Conservation (phyloP, 2,329 filamentous ascomycete genomes). For the Cordyceps tenuipes region DNA sequence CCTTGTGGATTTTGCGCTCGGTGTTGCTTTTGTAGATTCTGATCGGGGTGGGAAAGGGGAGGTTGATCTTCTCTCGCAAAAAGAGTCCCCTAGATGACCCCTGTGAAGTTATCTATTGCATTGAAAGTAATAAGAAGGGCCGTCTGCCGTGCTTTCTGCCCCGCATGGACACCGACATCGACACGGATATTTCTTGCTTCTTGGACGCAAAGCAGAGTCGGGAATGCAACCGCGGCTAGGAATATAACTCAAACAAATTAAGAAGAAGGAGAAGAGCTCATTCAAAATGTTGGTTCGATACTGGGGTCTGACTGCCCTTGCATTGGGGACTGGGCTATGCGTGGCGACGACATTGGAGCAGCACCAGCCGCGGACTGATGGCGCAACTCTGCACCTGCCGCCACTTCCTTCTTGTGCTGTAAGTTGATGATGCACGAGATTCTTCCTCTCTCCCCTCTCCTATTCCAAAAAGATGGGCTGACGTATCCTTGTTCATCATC, state of each 20-base stretch:
- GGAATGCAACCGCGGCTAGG: background rate
- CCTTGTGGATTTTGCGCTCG: background rate
- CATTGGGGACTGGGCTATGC: background rate
- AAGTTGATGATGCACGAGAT: background rate
- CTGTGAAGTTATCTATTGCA: background rate
- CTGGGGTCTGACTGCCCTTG: background rate
- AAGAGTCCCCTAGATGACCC: no score
- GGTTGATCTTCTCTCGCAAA: background rate
- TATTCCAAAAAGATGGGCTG: background rate
- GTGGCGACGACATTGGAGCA: background rate
- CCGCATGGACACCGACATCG: background rate
- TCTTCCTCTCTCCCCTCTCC: no score
- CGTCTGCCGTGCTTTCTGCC: background rate
- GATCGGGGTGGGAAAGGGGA: background rate
- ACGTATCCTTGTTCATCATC: no score
- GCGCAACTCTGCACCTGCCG: background rate
- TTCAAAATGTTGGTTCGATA: background rate
- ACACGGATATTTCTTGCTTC: no score
- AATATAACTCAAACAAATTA: no score
- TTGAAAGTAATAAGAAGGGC: background rate
- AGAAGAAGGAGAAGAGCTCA: background rate
- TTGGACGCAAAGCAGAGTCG: background rate
- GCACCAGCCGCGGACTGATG: background rate
- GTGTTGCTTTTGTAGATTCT: background rate
- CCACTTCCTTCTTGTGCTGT: background rate